Evolutionary conservation across 768 basidiomycete species (phyloP), one percentile per base, ranked within the genome.

Genomic region (Arthromyces matolae): DNA sequence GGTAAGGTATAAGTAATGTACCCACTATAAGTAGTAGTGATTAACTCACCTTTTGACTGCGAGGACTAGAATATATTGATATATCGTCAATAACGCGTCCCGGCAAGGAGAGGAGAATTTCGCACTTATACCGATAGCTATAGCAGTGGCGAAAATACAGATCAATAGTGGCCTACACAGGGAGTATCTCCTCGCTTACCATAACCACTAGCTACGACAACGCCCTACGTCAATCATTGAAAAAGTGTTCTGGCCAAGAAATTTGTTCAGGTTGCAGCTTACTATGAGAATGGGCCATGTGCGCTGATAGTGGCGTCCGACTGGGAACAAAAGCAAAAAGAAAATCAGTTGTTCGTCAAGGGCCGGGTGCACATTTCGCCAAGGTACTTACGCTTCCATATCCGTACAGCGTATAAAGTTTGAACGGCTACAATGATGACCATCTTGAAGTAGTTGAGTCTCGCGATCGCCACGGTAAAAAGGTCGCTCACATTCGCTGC

Each of bases 371-470:
- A 2, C 29, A 38, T 16, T 10, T 1, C 16, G 4, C 22, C 3
- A 25, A 33, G 6, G 18, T 6, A 61, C 62, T 37, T 45, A 66
- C 65, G 56, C 50, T 55, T 64, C 62, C 63, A 66, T 14, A 65
- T 55, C 10, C 65, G 57, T 18, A 61, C 20, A 14, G 63, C 61
- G 23, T 66, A 66, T 28, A 65, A 47, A 29, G 50, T 63, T 56
- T 65, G 64, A 31, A 66, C 64, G 13, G 51, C n/a, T 37, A 60
- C 42, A 24, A 65, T 50, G n/a, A 64, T 62, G 1, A 60, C 41
- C 13, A 64, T 47, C 65, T 66, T 24, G 4, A 10, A 5, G 18
- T 28, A 37, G n/a, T 34, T 8, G 34, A 10, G 16, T 18, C 16
- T 31, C 7, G 32, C 25, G 29, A 46, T n/a, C 34, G 18, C 42